Base-by-base conservation (phyloP, 2,329 filamentous ascomycete genomes). In the Diaporthe ilicicola region DNA sequence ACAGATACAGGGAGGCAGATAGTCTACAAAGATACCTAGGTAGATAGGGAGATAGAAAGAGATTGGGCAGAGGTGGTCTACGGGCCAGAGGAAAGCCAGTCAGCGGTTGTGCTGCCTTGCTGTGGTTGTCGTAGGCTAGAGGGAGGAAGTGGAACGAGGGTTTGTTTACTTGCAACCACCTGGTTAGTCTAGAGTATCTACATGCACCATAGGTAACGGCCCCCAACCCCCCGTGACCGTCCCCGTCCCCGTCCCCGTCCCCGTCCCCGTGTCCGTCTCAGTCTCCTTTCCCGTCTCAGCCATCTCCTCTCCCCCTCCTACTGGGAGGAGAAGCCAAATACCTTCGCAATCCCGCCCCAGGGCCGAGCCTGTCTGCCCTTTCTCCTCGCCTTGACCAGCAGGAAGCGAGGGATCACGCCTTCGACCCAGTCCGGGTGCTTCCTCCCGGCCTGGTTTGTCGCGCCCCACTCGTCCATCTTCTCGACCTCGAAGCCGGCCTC, bases 391-490 rank as follows among this genome's bases (percentile, higher is more conserved):
- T 59, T 72, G 50, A 74, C 66, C 44, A 74, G 54, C 66, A 74
- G 48, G 59, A 74, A 74, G 13, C 73, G 70, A 34, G 73, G 72
- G 44, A 64, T 54, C 15, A 74, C 73, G 34, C 71, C 73, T 67
- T 74, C 73, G 10, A 71, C 70, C 73, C 73, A 74, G 61, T 74
- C 73, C 13, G 73, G 73, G 37, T 74, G 73, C 72, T 74, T 74
- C 66, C 77, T 73, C 75, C 74, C 54, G 64, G 19, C 67, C 70
- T 77, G 37, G 53, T 71, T 72, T 17, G 71, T 73, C 37, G 71
- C 61, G 0, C 73, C 70, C 80, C 81, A 84, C 71, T 84, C 83
- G 42, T 81, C 77, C 66, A 83, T 79, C 42, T 77, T 78, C n/a
- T 78, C 78, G 42, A 85, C 70, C 54, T 78, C 76, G 71, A 85